A percentile compares a stretch with the other conserved stretches of the same genome.
Conservation (phyloP, 2,329 filamentous ascomycete species). For the Aspergillus persii region DNA sequence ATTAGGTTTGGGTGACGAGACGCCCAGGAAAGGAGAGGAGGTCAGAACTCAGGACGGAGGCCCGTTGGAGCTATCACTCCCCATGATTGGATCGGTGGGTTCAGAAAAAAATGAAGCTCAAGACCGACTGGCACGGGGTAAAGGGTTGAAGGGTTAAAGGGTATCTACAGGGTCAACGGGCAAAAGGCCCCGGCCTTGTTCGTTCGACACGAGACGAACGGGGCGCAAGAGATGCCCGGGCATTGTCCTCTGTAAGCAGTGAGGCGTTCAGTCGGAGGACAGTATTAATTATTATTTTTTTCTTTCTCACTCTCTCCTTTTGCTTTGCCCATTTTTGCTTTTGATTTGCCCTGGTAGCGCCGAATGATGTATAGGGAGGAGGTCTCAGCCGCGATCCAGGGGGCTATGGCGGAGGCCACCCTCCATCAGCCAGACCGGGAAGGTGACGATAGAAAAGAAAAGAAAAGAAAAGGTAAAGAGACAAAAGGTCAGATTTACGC, state of each 20-base stretch:
- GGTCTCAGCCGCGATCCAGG: not conserved
- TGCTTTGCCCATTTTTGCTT: not conserved
- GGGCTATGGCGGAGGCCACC: not conserved
- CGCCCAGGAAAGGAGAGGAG: not conserved
- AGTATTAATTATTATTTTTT: not conserved
- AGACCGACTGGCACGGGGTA: not conserved
- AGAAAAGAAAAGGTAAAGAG: not conserved
- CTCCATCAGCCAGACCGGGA: not conserved
- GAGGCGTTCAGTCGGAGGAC: not conserved
- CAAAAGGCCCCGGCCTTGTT: not conserved
- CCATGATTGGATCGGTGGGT: not conserved
- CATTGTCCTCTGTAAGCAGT: not conserved
- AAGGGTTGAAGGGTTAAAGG: not conserved
- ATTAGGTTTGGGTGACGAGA: not conserved
- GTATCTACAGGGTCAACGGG: not conserved
- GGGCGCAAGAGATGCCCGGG: not conserved
- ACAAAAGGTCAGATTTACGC: not conserved
- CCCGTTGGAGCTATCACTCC: not conserved
- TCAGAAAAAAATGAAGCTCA: not conserved
- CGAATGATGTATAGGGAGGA: not conserved
- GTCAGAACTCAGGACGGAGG: not conserved
- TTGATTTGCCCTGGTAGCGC: not conserved
- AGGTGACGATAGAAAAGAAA: not conserved
- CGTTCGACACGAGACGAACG: not conserved
- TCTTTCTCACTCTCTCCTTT: not conserved